Conservation (phyloP, 805 yeast species). For the Pichia manshurica region DNA sequence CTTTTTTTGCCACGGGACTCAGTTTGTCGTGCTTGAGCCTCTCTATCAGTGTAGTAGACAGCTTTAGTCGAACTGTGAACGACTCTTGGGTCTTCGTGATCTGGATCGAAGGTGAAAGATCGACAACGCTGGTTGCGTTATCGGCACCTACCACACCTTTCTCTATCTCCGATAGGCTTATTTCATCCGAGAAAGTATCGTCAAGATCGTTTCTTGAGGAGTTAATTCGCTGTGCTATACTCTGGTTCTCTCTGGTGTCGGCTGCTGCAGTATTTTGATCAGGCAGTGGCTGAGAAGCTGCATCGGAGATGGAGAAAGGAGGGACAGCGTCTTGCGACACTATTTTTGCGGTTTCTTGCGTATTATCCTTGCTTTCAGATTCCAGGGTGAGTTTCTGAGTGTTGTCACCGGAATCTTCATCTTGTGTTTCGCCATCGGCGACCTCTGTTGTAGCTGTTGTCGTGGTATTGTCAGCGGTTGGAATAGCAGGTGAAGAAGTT, state of each 20-base stretch:
- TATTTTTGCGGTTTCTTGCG: neutral
- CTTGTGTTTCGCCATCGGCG: no score
- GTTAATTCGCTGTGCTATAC: no score
- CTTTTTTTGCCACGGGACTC: no score
- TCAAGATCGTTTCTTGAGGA: neutral
- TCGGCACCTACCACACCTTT: neutral
- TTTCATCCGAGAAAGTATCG: constrained; percentile 9
- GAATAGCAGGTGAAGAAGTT: no score
- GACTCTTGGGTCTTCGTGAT: neutral
- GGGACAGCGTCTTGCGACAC: neutral
- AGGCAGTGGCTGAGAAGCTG: no score
- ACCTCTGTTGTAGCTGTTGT: no score
- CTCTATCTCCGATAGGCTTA: constrained; percentile 3
- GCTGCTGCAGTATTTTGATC: no score
- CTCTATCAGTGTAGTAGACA: neutral
- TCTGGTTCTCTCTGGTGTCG: no score
- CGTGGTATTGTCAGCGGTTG: no score
- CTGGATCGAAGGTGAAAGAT: neutral
- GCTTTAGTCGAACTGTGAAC: neutral
- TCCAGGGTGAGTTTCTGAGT: neutral
- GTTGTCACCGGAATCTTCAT: neutral
- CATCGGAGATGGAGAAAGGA: neutral
- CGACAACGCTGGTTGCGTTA: neutral
- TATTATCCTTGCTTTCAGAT: neutral
- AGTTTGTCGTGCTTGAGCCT: neutral